Evolutionary conservation across 305 asterid species (phyloP), one percentile per base, ranked within the genome.

Genomic region (Solanum aculeatissimum): DNA sequence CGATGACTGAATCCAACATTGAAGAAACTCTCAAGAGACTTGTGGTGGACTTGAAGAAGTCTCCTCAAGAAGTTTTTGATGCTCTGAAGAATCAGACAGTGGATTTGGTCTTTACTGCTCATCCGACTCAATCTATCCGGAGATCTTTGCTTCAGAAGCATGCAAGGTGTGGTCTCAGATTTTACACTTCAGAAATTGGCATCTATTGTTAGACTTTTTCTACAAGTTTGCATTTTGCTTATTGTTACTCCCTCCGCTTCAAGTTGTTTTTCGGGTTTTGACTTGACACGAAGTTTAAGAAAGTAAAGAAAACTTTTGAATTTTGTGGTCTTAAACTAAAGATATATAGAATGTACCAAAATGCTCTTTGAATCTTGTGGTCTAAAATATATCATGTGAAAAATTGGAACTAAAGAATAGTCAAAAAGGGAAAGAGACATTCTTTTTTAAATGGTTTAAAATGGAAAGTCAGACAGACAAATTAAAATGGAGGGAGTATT

Each of bases 121-220:
- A 96, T 87, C 99, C 99, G 40, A 96, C 99, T 0, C 99, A 96
- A 86, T 90, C 99, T 66, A 91, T 94, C 16, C 88, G 99, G 51
- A 91, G 99, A 89, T 96, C 99, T 4, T 90, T 96, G 95, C 98
- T 96, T 87, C 98, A 96, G 87, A 96, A 96, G 91, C 98, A 96
- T 80, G 98, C 93, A 83, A 96, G 99, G 99, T 96, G 86, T 62
- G 83, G 78, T 66, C 74, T 32, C 16, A 66, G 13, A 29, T 66
- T 62, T 62, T 62, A 13, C 69, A 62, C 38, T 25, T 25, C 38
- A 25, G 69, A 62, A 62, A 25, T 62, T 25, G 0, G 10, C 45
- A 66, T 66, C 72, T 66, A 7, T 32, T 66, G 57, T 53, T 72
- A 12, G 8, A 47, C 42, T 1, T n/a, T 32, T 40, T 75, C 11